These are phyloP conservation scores for button mushroom (Agaricus bisporus) DNA, from an alignment of 768 basidiomycete species.

Conservation along the genomic window DNA sequence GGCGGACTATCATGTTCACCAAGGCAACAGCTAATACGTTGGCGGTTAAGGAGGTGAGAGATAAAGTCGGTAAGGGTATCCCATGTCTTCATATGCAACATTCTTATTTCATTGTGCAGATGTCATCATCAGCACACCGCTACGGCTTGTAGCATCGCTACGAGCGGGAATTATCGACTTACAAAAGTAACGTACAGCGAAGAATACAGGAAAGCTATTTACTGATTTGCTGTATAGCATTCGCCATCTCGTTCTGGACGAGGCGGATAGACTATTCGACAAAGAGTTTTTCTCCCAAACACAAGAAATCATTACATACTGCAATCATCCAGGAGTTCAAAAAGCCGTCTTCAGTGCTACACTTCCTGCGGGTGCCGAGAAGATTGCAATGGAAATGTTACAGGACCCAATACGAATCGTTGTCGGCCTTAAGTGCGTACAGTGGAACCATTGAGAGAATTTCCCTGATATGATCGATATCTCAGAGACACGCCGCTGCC, in stretches of 20 bases:
- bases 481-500: constrained; percentile 88
- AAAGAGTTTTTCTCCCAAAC: constrained; percentile 84
- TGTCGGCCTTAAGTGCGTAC: constrained; percentile 87
- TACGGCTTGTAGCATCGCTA: constrained; percentile 79
- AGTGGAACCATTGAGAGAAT: not conserved
- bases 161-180: constrained; percentile 62
- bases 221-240: constrained; percentile 45
- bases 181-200: constrained; percentile 51
- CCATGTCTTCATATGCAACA: not conserved
- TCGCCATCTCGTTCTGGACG: constrained; percentile 81
- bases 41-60: constrained; percentile 60
- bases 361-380: constrained; percentile 83
- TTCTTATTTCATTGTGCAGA: constrained; percentile 41
- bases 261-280: constrained; percentile 89
- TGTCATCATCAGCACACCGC: constrained; percentile 87
- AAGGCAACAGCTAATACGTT: constrained; percentile 87
- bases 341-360: constrained; percentile 96
- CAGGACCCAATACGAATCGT: constrained; percentile 85
- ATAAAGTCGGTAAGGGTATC: constrained; percentile 66
- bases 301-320: constrained; percentile 79
- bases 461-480: constrained; percentile 1
- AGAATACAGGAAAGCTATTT: not conserved
- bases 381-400: constrained; percentile 80
- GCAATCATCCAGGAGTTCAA: constrained; percentile 61
- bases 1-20: constrained; percentile 77